A percentile compares a stretch with the other conserved stretches of the same genome.
Conservation (phyloP, 306 rosid genomes). For the Malus fusca region DNA sequence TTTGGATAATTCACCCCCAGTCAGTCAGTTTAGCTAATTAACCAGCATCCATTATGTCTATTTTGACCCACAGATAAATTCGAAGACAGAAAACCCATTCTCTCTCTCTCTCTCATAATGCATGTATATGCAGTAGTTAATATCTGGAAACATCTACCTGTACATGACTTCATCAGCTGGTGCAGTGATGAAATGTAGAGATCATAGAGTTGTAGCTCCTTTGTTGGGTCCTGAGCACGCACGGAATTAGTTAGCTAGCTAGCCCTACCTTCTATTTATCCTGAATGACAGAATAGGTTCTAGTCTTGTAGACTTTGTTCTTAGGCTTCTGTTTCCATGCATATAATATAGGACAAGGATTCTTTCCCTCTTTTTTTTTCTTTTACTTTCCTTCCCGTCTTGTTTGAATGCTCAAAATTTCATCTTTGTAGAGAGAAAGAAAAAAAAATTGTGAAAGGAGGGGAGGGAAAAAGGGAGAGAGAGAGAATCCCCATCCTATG, state of each 20-base stretch:
- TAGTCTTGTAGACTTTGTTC: neutral
- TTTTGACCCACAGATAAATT: neutral
- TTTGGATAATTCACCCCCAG: conserved; percentile 34
- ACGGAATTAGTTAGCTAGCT: neutral
- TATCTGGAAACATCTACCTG: neutral
- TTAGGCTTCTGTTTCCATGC: neutral
- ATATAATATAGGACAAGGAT: no score
- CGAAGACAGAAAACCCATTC: no score
- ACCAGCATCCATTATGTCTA: neutral
- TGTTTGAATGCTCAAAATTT: no score
- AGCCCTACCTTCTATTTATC: neutral
- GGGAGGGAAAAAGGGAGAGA: no score
- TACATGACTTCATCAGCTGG: neutral
- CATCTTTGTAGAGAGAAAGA: no score
- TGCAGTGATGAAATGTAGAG: neutral
- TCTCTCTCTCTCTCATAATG: neutral
- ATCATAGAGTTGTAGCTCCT: neutral
- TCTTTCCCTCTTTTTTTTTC: no score
- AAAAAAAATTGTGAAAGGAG: no score
- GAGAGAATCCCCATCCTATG: no score
- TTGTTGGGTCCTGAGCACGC: neutral
- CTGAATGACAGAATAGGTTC: neutral
- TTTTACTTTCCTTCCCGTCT: no score
- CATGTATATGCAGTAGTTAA: neutral
- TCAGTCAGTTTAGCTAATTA: neutral